Evolutionary conservation across 345 rosid genomes (phyloP).

Genomic region (Pelargonium nanum): DNA sequence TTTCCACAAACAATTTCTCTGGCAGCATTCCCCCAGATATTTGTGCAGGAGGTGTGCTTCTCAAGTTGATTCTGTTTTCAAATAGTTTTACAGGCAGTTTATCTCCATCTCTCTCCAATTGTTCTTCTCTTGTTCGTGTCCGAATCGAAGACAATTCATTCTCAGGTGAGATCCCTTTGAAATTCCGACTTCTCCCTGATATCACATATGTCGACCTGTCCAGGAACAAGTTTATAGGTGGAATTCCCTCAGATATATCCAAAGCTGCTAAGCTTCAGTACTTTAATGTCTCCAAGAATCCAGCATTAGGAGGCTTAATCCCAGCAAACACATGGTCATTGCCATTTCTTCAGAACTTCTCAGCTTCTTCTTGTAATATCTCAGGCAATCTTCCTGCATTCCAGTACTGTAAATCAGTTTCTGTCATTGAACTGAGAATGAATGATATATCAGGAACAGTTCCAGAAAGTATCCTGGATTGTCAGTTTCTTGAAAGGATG

Average conservation of each 20-base stretch:
- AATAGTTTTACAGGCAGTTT: conserved; percentile 58
- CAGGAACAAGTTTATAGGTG: conserved; percentile 60
- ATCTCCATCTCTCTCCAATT: conserved; percentile 59
- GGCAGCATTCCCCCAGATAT: conserved; percentile 69
- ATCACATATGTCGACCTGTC: conserved; percentile 75
- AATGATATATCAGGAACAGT: conserved; percentile 49
- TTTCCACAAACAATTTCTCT: conserved; percentile 64
- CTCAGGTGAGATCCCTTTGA: conserved; percentile 66
- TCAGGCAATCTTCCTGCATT: conserved; percentile 55
- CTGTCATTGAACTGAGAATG: conserved; percentile 47
- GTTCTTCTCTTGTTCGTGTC: conserved; percentile 74
- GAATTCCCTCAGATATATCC: conserved; percentile 49
- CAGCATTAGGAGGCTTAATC: conserved; percentile 50
- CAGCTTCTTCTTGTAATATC: conserved; percentile 59
- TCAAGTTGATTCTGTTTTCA: conserved; percentile 72
- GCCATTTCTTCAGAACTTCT: conserved; percentile 65
- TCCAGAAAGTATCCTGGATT: conserved; percentile 44
- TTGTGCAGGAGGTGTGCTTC: conserved; percentile 59
- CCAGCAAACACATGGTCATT: conserved; percentile 52
- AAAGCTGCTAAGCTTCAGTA: conserved; percentile 56
- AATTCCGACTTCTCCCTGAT: conserved; percentile 45
- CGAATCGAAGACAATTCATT: conserved; percentile 80
- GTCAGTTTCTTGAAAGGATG: conserved; percentile 40
- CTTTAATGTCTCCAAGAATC: conserved; percentile 67
- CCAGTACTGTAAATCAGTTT: conserved; percentile 46